A percentile compares a stretch with the other conserved stretches of the same genome.
Conservation (phyloP, 306 rosid genomes). For the Trichosanthes truncata region DNA sequence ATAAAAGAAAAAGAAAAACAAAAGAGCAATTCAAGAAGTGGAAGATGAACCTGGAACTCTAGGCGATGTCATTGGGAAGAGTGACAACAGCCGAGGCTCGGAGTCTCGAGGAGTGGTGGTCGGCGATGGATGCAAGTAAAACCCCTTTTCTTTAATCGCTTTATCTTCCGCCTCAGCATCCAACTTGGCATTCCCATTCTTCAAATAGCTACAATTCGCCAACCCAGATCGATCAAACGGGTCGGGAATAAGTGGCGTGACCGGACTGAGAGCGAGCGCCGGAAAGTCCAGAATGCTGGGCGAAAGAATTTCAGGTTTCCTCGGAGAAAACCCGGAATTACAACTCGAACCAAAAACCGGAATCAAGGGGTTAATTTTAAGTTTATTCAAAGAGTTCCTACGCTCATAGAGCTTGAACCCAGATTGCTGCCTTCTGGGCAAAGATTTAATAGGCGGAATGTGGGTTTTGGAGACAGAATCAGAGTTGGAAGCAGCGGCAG, state of each 20-base stretch:
- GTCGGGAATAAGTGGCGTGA: conserved; percentile 82
- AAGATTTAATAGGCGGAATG: conserved; percentile 68
- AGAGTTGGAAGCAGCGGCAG: conserved; percentile 5
- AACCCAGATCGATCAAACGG: conserved; percentile 65
- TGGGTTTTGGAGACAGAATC: conserved; percentile 34
- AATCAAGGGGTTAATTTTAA: conserved; percentile 54
- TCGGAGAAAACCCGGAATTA: conserved; percentile 43
- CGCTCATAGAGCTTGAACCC: conserved; percentile 91
- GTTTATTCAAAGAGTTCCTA: conserved; percentile 61
- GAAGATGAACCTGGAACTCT: conserved; percentile 73
- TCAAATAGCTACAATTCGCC: conserved; percentile 12
- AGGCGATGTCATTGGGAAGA: conserved; percentile 91
- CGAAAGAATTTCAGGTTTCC: conserved; percentile 68
- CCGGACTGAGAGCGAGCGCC: conserved; percentile 74
- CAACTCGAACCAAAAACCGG: conserved; percentile 26
- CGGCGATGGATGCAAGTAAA: conserved; percentile 79
- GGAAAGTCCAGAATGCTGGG: conserved; percentile 92
- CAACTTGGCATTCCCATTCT: conserved; percentile 18
- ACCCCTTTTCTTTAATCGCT: conserved; percentile 83
- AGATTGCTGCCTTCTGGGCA: conserved; percentile 46
- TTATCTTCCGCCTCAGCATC: conserved; percentile 58
- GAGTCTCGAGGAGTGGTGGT: conserved; percentile 61
- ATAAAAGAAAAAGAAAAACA: conserved; percentile 16
- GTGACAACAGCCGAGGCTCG: conserved; percentile 71
- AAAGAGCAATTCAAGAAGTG: conserved; percentile 25